These are phyloP conservation scores for Paramecium bursaria DNA, from an alignment of 73 alveolate genomes.

Conservation along the genomic window DNA sequence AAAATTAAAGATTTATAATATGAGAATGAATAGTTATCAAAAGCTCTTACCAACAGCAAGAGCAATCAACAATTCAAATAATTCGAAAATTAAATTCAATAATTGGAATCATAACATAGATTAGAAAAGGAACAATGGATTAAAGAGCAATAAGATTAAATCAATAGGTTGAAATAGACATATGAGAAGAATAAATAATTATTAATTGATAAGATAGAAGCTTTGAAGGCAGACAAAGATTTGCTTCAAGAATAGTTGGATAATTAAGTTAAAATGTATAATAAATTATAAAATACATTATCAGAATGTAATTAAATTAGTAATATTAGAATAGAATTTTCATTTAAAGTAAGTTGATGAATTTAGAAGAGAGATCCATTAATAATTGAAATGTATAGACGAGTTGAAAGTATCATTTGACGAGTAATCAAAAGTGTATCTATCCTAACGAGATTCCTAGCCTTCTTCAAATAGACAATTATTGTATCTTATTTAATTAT, in stretches of 20 bases:
- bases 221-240: no score
- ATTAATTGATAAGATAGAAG: no score
- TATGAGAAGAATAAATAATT: constrained; percentile 4
- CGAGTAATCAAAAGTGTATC: no score
- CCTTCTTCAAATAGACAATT: no score
- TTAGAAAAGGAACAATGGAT: constrained; percentile 52
- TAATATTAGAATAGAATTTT: constrained; percentile 4
- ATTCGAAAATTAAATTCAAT: constrained; percentile 15
- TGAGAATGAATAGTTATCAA: constrained; percentile 42
- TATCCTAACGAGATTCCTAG: no score
- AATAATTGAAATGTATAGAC: constrained; percentile 6
- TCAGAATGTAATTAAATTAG: neutral
- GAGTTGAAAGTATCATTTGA: constrained; percentile 9
- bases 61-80: neutral
- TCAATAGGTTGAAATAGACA: neutral
- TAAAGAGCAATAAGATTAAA: constrained; percentile 42
- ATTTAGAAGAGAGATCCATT: constrained; percentile 21
- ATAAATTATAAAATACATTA: no score
- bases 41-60: constrained; percentile 5
- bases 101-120: constrained; percentile 8
- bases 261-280: no score
- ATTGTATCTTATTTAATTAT: neutral
- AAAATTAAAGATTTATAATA: constrained; percentile 40
- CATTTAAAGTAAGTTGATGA: constrained; percentile 21
- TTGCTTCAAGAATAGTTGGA: neutral